Percentiles rank a stretch among this genome's conserved stretches.
phyloP scores from a whole-genome alignment of 208 protist genomes.

The Crithidia brevicula region DNA sequence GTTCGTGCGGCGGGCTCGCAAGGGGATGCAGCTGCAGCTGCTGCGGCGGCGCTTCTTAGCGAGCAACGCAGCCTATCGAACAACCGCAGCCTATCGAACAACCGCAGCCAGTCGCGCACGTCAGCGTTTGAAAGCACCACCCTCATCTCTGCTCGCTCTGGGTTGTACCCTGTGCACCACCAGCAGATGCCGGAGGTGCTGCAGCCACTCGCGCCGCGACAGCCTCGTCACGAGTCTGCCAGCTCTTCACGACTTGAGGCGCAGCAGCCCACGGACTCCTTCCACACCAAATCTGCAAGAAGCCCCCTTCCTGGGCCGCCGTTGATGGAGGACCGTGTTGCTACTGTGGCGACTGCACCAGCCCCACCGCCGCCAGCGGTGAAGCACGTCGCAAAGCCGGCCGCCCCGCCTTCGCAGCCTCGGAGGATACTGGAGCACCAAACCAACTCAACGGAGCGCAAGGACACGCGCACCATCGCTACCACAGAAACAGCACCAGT shows the following conservation, averaged over 20 bases:
- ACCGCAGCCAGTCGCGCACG: slow-evolving; percentile 1
- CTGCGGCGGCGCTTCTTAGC: slow-evolving; percentile 21
- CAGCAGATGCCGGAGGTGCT: background rate
- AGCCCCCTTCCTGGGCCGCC: slow-evolving; percentile 1
- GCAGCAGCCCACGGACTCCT: background rate
- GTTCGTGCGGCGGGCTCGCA: slow-evolving; percentile 3
- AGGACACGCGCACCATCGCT: background rate
- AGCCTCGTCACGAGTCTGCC: background rate
- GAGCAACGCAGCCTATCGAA: slow-evolving; percentile 21
- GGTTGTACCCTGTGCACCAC: background rate
- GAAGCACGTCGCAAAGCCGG: slow-evolving; percentile 2
- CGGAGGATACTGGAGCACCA: background rate
- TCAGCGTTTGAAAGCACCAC: background rate
- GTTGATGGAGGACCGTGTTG: background rate
- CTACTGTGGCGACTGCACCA: background rate
- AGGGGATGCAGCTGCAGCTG: slow-evolving; percentile 17
- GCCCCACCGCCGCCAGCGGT: background rate
- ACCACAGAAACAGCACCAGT: background rate
- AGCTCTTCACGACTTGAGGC: background rate
- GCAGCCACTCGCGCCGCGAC: background rate
- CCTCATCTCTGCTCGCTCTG: background rate
- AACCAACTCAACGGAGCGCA: background rate
- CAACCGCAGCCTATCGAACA: background rate
- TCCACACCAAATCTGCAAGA: background rate
- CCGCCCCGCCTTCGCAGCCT: background rate